A percentile compares a stretch with the other conserved stretches of the same genome.
Conservation (phyloP, 75 land plant species). For the Gnetum montanum region DNA sequence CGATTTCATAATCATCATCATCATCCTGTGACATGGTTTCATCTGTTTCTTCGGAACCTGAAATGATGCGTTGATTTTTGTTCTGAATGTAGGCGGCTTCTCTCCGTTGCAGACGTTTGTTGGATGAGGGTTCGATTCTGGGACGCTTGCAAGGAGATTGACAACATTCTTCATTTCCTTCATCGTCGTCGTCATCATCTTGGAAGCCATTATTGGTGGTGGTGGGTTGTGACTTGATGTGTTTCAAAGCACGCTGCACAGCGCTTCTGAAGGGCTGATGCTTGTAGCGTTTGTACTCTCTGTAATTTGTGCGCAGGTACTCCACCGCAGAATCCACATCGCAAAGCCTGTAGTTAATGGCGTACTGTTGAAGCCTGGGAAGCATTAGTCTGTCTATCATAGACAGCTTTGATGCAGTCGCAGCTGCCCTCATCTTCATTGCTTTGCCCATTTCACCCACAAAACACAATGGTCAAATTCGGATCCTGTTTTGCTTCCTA, state of each 20-base stretch:
- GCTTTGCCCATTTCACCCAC: too few species aligned
- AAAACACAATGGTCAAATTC: too few species aligned
- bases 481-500: too few species aligned
- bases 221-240: conserved; percentile 3
- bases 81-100: conserved; percentile 13
- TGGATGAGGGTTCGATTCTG: background rate
- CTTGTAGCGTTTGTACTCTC: conserved; percentile 44
- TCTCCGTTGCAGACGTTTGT: conserved; percentile 2
- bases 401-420: background rate
- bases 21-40: background rate
- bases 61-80: background rate
- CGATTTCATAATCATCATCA: background rate
- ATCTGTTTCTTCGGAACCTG: conserved; percentile 1
- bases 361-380: conserved; percentile 25
- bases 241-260: conserved; percentile 12
- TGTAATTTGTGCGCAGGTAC: conserved; percentile 26
- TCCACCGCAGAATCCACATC: conserved; percentile 18
- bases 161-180: background rate
- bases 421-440: background rate
- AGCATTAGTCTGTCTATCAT: conserved; percentile 15
- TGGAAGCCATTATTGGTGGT: background rate
- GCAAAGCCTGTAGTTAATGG: conserved; percentile 14
- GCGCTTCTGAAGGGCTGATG: conserved; percentile 29
- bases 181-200: conserved; percentile 3
- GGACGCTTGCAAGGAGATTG: background rate